Evolutionary conservation across 805 yeast genomes (phyloP).

Genomic region (Lipomyces yamadae): DNA sequence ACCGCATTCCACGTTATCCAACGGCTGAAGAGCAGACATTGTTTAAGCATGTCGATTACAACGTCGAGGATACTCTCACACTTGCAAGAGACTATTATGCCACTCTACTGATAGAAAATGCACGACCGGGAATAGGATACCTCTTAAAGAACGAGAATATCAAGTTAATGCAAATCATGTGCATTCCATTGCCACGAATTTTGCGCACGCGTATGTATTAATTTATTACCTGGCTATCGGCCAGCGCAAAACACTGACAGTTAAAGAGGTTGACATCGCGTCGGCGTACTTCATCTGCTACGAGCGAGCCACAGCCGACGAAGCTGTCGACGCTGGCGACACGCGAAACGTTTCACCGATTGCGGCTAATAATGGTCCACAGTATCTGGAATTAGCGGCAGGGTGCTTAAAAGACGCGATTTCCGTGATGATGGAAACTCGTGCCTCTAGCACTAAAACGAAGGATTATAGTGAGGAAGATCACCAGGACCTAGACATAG

Average conservation of each 20-base stretch:
- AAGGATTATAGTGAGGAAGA: constrained; percentile 34
- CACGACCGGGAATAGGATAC: constrained; percentile 16
- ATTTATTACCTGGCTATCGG: neutral
- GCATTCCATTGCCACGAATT: constrained; percentile 20
- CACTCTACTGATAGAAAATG: constrained; percentile 19
- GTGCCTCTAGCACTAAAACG: constrained; percentile 28
- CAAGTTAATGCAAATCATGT: constrained; percentile 16
- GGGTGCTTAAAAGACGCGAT: constrained; percentile 23
- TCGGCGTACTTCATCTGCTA: constrained; percentile 29
- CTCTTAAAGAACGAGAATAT: constrained; percentile 27
- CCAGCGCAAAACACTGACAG: neutral
- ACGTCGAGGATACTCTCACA: constrained; percentile 25
- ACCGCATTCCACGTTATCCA: constrained; percentile 21
- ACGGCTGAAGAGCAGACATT: constrained; percentile 14
- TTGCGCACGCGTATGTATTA: constrained; percentile 19
- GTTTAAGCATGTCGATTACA: constrained; percentile 15
- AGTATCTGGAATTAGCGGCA: constrained; percentile 18
- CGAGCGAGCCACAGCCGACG: constrained; percentile 15
- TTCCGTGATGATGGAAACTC: constrained; percentile 20
- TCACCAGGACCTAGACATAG: constrained; percentile 54
- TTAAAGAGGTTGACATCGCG: constrained; percentile 29
- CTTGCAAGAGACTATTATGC: constrained; percentile 30
- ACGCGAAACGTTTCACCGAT: constrained; percentile 53
- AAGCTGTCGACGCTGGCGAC: neutral
- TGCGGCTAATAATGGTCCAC: constrained; percentile 58